Percentiles rank a stretch among this genome's conserved stretches.
These are phyloP conservation scores for Lentinula edodes DNA, from an alignment of 768 basidiomycete genomes.

Conservation along the genomic window DNA sequence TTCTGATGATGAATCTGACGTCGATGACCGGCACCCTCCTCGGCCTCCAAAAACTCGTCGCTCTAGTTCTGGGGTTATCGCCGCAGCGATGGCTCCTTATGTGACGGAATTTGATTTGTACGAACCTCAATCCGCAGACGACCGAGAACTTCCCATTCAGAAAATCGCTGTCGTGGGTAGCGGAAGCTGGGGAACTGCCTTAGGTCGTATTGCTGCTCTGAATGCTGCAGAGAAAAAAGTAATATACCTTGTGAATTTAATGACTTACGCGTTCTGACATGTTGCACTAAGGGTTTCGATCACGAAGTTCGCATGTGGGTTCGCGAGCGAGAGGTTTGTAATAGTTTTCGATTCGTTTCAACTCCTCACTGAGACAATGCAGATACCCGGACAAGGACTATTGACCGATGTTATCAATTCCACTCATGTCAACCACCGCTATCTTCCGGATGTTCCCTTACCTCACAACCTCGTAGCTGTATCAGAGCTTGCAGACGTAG, in stretches of 20 bases:
- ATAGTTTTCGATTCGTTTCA: neutral
- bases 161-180: conserved; percentile 11
- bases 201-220: conserved; percentile 10
- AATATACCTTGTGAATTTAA: neutral
- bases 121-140: conserved; percentile 8
- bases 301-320: conserved; percentile 13
- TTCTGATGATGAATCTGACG: conserved; percentile 7
- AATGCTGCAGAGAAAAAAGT: neutral
- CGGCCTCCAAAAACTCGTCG: conserved; percentile 7
- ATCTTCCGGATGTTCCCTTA: conserved; percentile 10
- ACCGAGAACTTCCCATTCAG: conserved; percentile 2
- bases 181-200: conserved; percentile 12
- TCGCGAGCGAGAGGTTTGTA: conserved; percentile 11
- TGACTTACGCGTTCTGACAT: neutral
- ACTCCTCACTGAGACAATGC: neutral
- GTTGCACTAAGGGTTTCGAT: conserved; percentile 4
- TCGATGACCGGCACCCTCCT: conserved; percentile 1
- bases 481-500: conserved; percentile 5
- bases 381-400: conserved; percentile 9
- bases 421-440: conserved; percentile 9
- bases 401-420: conserved; percentile 10
- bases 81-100: conserved; percentile 10
- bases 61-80: conserved; percentile 7
- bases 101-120: conserved; percentile 11
- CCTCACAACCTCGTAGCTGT: conserved; percentile 11